Evolutionary conservation across 129 eudicot genomes (phyloP).

Genomic region (Flaveria trinervia): DNA sequence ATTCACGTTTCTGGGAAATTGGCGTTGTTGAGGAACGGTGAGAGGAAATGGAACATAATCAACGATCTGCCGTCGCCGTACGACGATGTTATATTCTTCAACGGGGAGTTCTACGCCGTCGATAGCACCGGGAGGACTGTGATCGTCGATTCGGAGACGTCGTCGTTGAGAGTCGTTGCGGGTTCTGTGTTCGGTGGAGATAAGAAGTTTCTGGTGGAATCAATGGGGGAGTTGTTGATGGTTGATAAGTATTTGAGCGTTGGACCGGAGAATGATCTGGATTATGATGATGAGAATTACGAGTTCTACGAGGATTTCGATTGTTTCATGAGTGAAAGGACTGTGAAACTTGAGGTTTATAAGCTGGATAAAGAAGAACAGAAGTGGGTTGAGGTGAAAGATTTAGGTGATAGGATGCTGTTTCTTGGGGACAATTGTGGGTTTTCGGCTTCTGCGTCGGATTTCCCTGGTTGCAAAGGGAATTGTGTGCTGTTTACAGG

Average conservation of each 20-base stretch:
- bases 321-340: conserved; percentile 74
- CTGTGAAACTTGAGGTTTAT: conserved; percentile 73
- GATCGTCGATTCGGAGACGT: conserved; percentile 16
- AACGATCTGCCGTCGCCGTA: conserved; percentile 64
- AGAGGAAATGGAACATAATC: conserved; percentile 60
- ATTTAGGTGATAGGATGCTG: conserved; percentile 68
- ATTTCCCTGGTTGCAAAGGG: conserved; percentile 58
- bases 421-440: conserved; percentile 84
- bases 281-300: conserved; percentile 49
- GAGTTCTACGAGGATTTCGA: conserved; percentile 84
- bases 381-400: conserved; percentile 66
- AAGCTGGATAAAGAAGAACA: conserved; percentile 50
- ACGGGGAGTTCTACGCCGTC: conserved; percentile 63
- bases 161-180: conserved; percentile 44
- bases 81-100: conserved; percentile 65
- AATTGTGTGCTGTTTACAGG: conserved; percentile 81
- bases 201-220: conserved; percentile 74
- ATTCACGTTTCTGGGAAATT: conserved; percentile 76
- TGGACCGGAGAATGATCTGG: conserved; percentile 67
- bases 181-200: conserved; percentile 77
- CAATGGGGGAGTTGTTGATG: conserved; percentile 56
- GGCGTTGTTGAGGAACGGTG: conserved; percentile 62
- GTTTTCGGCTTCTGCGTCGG: conserved; percentile 62
- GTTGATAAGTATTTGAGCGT: conserved; percentile 73
- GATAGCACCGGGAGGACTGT: conserved; percentile 70